Evolutionary conservation across 2,329 filamentous ascomycete genomes (phyloP).

Genomic region (Pseudonectria buxi): DNA sequence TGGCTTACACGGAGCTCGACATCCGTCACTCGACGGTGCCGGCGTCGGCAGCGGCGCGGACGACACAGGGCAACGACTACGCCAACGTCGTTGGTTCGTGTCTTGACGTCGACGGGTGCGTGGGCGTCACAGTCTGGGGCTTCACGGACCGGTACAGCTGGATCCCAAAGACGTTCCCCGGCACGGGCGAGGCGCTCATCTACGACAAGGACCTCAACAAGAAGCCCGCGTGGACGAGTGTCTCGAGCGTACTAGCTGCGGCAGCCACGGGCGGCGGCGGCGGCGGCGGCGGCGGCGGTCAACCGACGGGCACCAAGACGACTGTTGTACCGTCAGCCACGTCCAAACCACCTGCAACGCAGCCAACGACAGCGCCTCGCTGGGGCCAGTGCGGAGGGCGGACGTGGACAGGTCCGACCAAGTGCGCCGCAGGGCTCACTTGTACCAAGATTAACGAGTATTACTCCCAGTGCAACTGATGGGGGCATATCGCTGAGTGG

Average conservation of each 20-base stretch:
- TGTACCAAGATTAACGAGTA: conserved; percentile 14
- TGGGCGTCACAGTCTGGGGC: conserved; percentile 40
- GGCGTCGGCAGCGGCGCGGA: conserved; percentile 30
- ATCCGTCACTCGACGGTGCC: conserved; percentile 45
- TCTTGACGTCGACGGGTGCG: conserved; percentile 31
- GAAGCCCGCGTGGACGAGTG: conserved; percentile 35
- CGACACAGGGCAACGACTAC: conserved; percentile 44
- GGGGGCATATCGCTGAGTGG: no score
- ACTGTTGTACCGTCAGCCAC: conserved; percentile 4
- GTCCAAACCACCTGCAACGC: no score
- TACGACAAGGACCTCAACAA: conserved; percentile 30
- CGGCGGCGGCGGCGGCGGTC: background rate
- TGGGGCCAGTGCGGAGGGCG: conserved; percentile 17
- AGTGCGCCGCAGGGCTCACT: conserved; percentile 8
- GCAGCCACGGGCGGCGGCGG: conserved; percentile 13
- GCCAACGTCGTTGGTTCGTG: conserved; percentile 31
- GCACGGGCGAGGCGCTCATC: conserved; percentile 34
- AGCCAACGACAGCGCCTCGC: conserved; percentile 5
- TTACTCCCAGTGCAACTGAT: conserved; percentile 19
- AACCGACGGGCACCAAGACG: background rate
- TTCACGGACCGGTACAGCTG: conserved; percentile 34
- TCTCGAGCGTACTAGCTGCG: conserved; percentile 28
- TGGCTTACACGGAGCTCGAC: conserved; percentile 57
- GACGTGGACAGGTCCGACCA: conserved; percentile 11
- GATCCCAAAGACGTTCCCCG: conserved; percentile 32